Conservation (phyloP, 345 rosid genomes). For the Eucalyptus fibrosa region DNA sequence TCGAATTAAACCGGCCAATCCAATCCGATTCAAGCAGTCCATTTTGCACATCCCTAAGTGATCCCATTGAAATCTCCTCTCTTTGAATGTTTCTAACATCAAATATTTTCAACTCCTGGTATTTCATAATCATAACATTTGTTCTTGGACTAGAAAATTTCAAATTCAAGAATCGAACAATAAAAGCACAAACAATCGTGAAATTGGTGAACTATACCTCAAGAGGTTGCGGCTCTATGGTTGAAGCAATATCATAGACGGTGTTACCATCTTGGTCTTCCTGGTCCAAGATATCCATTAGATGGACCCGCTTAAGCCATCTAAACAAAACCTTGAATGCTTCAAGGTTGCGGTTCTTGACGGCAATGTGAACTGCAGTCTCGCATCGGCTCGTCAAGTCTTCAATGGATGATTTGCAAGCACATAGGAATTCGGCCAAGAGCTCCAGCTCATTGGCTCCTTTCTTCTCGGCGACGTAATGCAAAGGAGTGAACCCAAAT, state of each 20-base stretch:
- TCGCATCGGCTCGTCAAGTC: neutral
- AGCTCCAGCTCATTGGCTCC: neutral
- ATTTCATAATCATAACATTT: no score
- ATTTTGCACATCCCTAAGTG: no score
- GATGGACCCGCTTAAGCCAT: neutral
- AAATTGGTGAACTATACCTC: neutral
- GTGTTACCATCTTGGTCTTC: neutral
- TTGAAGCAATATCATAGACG: neutral
- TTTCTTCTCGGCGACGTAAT: rapidly evolving
- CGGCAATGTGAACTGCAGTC: neutral
- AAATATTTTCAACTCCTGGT: no score
- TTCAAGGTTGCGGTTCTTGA: neutral
- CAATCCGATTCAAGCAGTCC: rapidly evolving
- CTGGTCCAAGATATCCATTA: rapidly evolving
- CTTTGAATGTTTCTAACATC: no score
- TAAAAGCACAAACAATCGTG: no score
- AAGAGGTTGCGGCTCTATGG: no score
- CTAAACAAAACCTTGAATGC: neutral
- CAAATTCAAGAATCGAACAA: no score
- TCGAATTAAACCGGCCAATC: rapidly evolving
- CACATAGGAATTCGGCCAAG: neutral
- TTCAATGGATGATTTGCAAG: rapidly evolving
- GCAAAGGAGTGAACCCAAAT: rapidly evolving
- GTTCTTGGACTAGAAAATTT: rapidly evolving
- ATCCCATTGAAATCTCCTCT: no score